Evolutionary conservation across 352 stramenopile species (phyloP).

Genomic region (Pythium dissimile): DNA sequence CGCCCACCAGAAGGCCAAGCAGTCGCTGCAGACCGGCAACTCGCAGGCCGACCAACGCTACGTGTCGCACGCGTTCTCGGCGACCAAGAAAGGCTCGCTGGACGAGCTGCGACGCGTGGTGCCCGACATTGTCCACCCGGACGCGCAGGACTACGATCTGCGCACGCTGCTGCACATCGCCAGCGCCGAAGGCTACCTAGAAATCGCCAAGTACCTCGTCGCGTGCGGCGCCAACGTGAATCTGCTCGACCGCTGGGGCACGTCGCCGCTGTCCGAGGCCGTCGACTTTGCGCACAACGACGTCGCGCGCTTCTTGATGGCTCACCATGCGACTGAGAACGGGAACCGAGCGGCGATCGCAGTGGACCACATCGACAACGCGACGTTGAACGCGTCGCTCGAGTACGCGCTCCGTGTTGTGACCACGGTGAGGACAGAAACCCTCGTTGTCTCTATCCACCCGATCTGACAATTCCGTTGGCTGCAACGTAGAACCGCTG

Average conservation of each 20-base stretch:
- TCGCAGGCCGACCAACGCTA: conserved; percentile 35
- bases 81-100: conserved; percentile 49
- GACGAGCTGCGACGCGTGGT: conserved; percentile 48
- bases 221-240: conserved; percentile 74
- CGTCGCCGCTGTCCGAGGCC: conserved; percentile 65
- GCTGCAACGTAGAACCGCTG: conserved; percentile 42
- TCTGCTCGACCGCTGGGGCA: conserved; percentile 74
- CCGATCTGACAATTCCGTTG: not conserved
- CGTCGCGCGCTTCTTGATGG: conserved; percentile 60
- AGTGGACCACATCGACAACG: conserved; percentile 57
- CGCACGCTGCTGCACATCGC: conserved; percentile 73
- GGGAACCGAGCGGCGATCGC: conserved; percentile 52
- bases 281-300: conserved; percentile 80
- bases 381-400: conserved; percentile 52
- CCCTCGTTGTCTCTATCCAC: not conserved
- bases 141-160: conserved; percentile 75
- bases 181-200: conserved; percentile 58
- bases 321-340: conserved; percentile 59
- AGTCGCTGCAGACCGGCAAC: conserved; percentile 27
- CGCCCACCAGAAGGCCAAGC: conserved; percentile 49
- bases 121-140: conserved; percentile 47
- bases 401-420: conserved; percentile 65
- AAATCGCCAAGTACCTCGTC: conserved; percentile 60
- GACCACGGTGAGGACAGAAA: conserved; percentile 35
- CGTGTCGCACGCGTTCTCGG: conserved; percentile 52